Conservation (phyloP, 192 early-diverging fungal genomes). For the Backusella tarrabulga region DNA sequence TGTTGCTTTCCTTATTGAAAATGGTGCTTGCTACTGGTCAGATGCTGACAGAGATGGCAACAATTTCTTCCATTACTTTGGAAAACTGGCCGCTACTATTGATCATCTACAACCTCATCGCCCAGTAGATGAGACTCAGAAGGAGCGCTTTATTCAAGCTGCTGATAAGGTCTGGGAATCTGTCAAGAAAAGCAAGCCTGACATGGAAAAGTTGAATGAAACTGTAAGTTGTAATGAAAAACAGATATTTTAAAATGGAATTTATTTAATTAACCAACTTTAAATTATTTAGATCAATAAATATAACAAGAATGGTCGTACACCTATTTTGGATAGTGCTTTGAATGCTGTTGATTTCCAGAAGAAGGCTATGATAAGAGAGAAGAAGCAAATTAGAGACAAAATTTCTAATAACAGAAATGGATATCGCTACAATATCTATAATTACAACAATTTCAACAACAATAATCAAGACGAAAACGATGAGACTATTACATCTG, state of each 20-base stretch:
- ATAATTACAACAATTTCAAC: neutral
- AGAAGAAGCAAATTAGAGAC: neutral
- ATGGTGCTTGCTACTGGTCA: slow-evolving; percentile 23
- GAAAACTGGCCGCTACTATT: neutral
- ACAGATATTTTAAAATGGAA: neutral
- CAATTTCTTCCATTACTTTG: slow-evolving; percentile 35
- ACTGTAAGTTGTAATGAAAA: neutral
- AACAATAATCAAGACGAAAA: neutral
- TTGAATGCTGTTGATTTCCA: slow-evolving; percentile 6
- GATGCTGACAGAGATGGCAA: slow-evolving; percentile 6
- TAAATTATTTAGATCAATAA: slow-evolving; percentile 23
- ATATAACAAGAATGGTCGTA: slow-evolving; percentile 23
- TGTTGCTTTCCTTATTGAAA: slow-evolving; percentile 20
- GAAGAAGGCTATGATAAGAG: slow-evolving; percentile 1
- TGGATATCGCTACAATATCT: neutral
- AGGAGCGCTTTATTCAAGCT: neutral
- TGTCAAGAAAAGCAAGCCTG: neutral
- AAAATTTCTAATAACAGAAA: neutral
- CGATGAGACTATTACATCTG: neutral
- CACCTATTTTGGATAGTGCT: slow-evolving; percentile 25
- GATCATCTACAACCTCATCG: slow-evolving; percentile 3
- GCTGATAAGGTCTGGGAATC: slow-evolving; percentile 8
- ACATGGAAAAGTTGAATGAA: neutral
- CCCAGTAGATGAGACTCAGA: neutral
- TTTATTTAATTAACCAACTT: neutral